Evolutionary conservation across 2,329 filamentous ascomycete genomes (phyloP), one percentile per base, ranked within the genome.

Genomic region (Drechslerella dactyloides): DNA sequence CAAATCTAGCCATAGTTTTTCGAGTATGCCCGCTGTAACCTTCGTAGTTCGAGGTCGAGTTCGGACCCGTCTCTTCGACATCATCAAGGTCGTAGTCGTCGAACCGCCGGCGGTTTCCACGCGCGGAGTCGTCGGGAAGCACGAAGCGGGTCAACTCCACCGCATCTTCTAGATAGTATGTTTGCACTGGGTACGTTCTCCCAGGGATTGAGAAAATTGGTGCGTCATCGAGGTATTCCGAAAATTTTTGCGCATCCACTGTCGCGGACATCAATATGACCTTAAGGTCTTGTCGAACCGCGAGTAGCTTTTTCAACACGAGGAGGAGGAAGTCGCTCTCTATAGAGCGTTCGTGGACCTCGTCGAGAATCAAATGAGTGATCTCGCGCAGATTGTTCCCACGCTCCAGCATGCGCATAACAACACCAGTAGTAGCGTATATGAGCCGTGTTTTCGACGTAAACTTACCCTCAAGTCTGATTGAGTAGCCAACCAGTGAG

Each of bases 211-310:
- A 92, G 60, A 99, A 82, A 44, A 97, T 87, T 0, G 93, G 93
- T 0, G 93, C 93, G 2, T 88, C 87, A 62, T 89, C 88, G 1
- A 99, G 85, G 78, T 97, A 99, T 10, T 86, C 86, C 0, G 94
- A 97, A 78, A 99, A 97, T 15, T 89, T 88, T 69, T 93, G 88
- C 0, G 94, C 91, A 79, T 99, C 91, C 6, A 99, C 91, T 0
- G 94, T 99, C 10, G 94, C 94, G 75, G 93, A 97, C 94, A 99
- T 99, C 53, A 99, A 84, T 40, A 99, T 85, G 19, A 99, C 89
- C 53, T 96, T 97, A 57, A 99, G 83, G 74, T 96, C 90, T 72
- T 88, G 89, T 60, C 93, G 85, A 75, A 86, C 85, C 30, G 85
- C 79, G 81, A 97, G 85, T 2, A 99, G 82, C 73, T 93, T 90